Evolutionary conservation across 164 flowering plant species (phyloP).

Genomic region (Amborella trichopoda): DNA sequence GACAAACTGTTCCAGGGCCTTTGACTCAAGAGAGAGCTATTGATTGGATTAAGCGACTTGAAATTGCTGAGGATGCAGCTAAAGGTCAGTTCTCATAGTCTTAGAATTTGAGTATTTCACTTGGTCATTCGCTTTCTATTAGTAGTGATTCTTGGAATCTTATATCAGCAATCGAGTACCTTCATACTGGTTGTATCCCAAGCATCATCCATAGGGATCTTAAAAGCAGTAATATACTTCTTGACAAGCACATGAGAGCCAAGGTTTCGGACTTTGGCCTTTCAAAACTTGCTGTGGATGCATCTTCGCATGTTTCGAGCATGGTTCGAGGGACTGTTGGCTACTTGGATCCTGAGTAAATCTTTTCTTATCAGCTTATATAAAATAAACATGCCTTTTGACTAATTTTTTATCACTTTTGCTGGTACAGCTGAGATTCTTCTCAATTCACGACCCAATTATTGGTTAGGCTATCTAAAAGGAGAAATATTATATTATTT

Average conservation of each 20-base stretch:
- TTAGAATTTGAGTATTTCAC: neutral
- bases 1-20: conserved; percentile 32
- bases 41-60: conserved; percentile 91
- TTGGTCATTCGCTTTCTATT: neutral
- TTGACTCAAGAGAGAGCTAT: conserved; percentile 37
- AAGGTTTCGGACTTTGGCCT: conserved; percentile 99
- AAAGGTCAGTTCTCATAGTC: conserved; percentile 38
- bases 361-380: neutral
- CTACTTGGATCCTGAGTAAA: conserved; percentile 98
- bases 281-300: conserved; percentile 92
- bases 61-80: conserved; percentile 98
- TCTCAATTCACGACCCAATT: no score
- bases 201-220: conserved; percentile 86
- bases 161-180: conserved; percentile 83
- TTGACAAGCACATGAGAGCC: conserved; percentile 90
- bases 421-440: no score
- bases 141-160: neutral
- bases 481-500: no score
- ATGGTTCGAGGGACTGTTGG: conserved; percentile 98
- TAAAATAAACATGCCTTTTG: no score
- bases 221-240: conserved; percentile 94
- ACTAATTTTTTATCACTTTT: no score
- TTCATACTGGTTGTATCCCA: conserved; percentile 93
- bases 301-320: conserved; percentile 86
- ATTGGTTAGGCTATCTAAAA: no score